Evolutionary conservation across 345 rosid genomes (phyloP).

Genomic region (Orychophragmus violaceus): DNA sequence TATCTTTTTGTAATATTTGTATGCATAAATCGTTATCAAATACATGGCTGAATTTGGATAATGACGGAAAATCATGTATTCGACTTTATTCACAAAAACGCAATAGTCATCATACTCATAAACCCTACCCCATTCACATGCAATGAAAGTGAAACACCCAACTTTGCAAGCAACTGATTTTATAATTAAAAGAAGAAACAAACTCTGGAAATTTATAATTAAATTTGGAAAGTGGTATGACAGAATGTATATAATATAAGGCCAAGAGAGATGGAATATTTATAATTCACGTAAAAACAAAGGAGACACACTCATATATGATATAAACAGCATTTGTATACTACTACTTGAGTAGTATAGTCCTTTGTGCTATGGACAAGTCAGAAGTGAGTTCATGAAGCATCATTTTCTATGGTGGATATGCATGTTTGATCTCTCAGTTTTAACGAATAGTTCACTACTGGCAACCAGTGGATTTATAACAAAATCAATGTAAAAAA

Average conservation of each 20-base stretch:
- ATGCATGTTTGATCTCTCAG: not conserved
- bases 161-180: constrained; percentile 18
- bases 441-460: not conserved
- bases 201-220: not conserved
- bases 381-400: constrained; percentile 18
- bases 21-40: not conserved
- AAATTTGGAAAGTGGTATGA: not conserved
- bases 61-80: constrained; percentile 24
- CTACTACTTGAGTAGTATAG: constrained; percentile 5
- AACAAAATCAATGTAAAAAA: not conserved
- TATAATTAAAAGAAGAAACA: not conserved
- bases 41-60: constrained; percentile 21
- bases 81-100: constrained; percentile 19
- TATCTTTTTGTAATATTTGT: not conserved
- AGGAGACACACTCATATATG: constrained; percentile 7
- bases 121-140: constrained; percentile 34
- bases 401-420: constrained; percentile 14
- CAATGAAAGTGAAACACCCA: constrained; percentile 30
- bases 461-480: not conserved
- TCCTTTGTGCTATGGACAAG: constrained; percentile 6
- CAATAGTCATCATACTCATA: constrained; percentile 20
- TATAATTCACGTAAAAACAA: constrained; percentile 23
- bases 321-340: constrained; percentile 12
- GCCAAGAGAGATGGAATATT: constrained; percentile 28
- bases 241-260: not conserved